Conservation (phyloP, 129 eudicot genomes). For the Escallonia herrerae region DNA sequence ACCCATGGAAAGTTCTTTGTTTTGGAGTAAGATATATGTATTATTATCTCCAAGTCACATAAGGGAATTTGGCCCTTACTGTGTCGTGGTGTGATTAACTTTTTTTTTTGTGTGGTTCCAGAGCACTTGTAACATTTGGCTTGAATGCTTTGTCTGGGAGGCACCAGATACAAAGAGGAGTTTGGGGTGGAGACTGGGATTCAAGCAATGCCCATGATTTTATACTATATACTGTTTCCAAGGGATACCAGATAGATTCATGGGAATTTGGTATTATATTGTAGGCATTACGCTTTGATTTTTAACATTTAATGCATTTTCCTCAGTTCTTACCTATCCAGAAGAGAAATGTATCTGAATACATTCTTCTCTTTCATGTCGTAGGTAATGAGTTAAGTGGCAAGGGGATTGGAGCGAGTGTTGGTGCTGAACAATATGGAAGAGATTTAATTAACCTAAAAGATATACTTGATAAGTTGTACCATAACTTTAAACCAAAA, state of each 20-base stretch:
- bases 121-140: slow-evolving; percentile 77
- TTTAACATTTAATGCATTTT: background rate
- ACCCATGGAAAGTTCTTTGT: background rate
- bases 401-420: slow-evolving; percentile 77
- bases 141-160: slow-evolving; percentile 88
- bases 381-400: slow-evolving; percentile 94
- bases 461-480: slow-evolving; percentile 43
- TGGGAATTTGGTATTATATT: slow-evolving; percentile 84
- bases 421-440: slow-evolving; percentile 64
- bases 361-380: slow-evolving; percentile 6
- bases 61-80: no score
- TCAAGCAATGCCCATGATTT: slow-evolving; percentile 69
- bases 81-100: no score
- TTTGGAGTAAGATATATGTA: background rate
- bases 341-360: background rate
- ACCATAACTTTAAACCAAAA: slow-evolving; percentile 33
- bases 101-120: slow-evolving; percentile 17
- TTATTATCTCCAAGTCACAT: background rate
- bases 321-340: background rate
- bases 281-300: slow-evolving; percentile 9
- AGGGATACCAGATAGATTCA: slow-evolving; percentile 79
- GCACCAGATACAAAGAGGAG: slow-evolving; percentile 30
- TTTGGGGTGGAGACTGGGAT: slow-evolving; percentile 80
- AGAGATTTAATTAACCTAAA: slow-evolving; percentile 55
- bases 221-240: slow-evolving; percentile 63